phyloP scores from a whole-genome alignment of 768 basidiomycete species.

The Macrolepiota albuminosa region DNA sequence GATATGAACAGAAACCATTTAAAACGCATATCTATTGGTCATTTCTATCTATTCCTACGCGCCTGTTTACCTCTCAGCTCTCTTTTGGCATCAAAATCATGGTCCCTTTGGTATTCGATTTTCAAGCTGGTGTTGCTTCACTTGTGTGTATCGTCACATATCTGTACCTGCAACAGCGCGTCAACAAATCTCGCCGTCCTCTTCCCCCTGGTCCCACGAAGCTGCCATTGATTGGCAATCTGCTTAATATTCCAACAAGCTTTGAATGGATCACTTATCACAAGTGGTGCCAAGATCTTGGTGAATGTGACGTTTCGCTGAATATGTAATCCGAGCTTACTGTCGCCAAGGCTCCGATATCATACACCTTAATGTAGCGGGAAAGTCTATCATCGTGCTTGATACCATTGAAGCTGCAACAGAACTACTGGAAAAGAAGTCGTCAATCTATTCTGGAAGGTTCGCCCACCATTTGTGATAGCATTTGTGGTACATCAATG shows the following conservation, averaged over 20 bases:
- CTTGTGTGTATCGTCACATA: neutral
- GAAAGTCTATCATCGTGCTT: neutral
- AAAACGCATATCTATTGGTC: neutral
- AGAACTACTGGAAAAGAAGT: neutral
- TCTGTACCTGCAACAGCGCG: conserved; percentile 1
- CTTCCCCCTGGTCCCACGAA: conserved; percentile 9
- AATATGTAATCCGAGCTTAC: neutral
- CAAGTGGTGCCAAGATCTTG: conserved; percentile 11
- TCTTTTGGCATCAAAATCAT: neutral
- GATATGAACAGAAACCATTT: neutral
- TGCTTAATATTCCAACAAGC: conserved; percentile 9
- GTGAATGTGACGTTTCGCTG: conserved; percentile 15
- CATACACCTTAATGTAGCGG: neutral
- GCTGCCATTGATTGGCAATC: conserved; percentile 9
- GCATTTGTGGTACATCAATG: neutral
- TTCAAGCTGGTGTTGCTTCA: neutral
- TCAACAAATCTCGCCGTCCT: neutral
- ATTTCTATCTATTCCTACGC: no score
- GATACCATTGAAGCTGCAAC: neutral
- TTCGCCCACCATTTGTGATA: neutral
- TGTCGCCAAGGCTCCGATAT: neutral
- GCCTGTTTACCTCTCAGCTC: neutral
- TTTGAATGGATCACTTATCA: conserved; percentile 14
- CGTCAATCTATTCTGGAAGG: neutral
- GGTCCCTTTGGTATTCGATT: neutral